Percentiles rank a stretch among this genome's conserved stretches.
phyloP scores from a whole-genome alignment of 225 moss, liverwort and hornwort species.

The Asterella californica region DNA sequence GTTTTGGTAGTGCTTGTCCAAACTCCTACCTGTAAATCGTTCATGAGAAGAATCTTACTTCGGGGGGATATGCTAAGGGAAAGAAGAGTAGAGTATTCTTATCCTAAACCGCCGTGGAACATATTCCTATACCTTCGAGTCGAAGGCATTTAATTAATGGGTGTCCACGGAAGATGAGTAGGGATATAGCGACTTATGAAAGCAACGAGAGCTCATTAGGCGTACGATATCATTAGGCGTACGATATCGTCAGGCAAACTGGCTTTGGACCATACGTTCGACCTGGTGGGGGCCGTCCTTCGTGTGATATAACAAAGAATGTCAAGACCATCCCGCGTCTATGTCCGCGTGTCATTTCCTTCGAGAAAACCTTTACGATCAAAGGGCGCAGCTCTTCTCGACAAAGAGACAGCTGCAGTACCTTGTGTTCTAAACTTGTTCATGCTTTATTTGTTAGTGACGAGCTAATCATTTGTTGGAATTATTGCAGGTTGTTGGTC shows the following conservation, averaged over 20 bases:
- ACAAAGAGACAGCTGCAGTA: background rate
- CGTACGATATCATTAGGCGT: too few species aligned
- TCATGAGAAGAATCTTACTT: background rate
- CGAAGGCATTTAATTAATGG: background rate
- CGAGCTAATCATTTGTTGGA: background rate
- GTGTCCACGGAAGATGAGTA: background rate
- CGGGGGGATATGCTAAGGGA: background rate
- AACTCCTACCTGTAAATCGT: background rate
- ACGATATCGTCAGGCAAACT: background rate
- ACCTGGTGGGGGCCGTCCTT: background rate
- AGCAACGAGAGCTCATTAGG: background rate
- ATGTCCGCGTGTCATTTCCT: too few species aligned
- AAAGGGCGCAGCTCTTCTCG: too few species aligned
- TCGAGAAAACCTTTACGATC: too few species aligned
- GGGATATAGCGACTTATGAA: background rate
- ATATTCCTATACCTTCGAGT: background rate
- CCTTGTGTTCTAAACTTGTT: background rate
- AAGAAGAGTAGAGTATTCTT: background rate
- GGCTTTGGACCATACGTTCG: background rate
- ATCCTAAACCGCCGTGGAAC: background rate
- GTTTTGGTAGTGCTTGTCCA: background rate
- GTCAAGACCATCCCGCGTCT: background rate
- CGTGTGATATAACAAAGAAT: background rate
- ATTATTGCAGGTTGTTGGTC: conserved; percentile 70
- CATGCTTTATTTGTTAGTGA: background rate